Percentiles rank a stretch among this genome's conserved stretches.
Evolutionary conservation across 257 asterid genomes (phyloP).

Genomic region (Fraxinus pennsylvanica): DNA sequence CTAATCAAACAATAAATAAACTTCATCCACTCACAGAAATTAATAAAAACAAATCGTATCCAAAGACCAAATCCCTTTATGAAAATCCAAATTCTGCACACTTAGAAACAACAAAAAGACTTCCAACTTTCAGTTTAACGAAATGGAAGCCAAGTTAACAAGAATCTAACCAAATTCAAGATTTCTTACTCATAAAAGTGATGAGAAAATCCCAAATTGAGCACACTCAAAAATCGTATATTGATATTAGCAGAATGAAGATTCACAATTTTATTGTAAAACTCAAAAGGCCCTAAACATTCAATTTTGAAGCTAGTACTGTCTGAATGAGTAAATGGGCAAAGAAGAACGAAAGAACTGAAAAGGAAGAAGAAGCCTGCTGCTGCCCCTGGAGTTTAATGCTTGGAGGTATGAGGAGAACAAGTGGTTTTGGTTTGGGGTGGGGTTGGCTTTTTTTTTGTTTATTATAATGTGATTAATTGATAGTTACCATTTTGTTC

Average conservation of each 20-base stretch:
- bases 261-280: conserved; percentile 7
- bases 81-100: conserved; percentile 11
- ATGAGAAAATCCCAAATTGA: conserved; percentile 6
- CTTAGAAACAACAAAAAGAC: not conserved
- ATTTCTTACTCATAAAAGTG: conserved; percentile 24
- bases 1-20: not conserved
- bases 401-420: too few relatives aligned
- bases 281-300: not conserved
- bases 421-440: too few relatives aligned
- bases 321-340: too few relatives aligned
- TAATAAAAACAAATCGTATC: conserved; percentile 15
- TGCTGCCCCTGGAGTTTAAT: too few relatives aligned
- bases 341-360: too few relatives aligned
- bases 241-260: conserved; percentile 23
- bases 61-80: conserved; percentile 16
- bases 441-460: too few relatives aligned
- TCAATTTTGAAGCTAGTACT: too few relatives aligned
- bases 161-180: conserved; percentile 9
- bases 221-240: not conserved
- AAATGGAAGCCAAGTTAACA: conserved; percentile 18
- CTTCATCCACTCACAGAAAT: conserved; percentile 13
- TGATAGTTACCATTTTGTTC: too few relatives aligned
- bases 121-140: not conserved
- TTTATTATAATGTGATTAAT: too few relatives aligned
- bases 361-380: too few relatives aligned